A percentile compares a stretch with the other conserved stretches of the same genome.
Evolutionary conservation across 345 rosid species (phyloP).

Genomic region (Aquilaria malaccensis): DNA sequence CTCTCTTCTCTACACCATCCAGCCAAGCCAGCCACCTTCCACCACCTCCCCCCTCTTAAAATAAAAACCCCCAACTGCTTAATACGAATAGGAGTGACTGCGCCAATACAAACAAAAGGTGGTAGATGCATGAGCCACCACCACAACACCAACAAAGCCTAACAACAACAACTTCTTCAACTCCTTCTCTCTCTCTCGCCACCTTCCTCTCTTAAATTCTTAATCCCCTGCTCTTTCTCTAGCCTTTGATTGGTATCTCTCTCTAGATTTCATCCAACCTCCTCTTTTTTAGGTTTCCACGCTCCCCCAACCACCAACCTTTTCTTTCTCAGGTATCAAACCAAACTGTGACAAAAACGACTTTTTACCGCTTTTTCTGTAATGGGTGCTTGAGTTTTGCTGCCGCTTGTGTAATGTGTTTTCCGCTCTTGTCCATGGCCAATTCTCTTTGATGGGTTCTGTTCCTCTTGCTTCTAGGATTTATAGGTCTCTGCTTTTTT

Average conservation of each 20-base stretch:
- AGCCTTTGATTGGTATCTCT: not conserved
- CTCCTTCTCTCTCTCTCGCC: slow-evolving; percentile 16
- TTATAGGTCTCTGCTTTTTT: slow-evolving; percentile 26
- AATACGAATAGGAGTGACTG: not conserved
- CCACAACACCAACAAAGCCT: slow-evolving; percentile 15
- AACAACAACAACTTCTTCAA: not conserved
- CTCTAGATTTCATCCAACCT: slow-evolving; percentile 17
- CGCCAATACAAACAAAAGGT: slow-evolving; percentile 38
- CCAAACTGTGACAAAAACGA: slow-evolving; percentile 10
- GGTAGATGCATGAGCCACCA: slow-evolving; percentile 78
- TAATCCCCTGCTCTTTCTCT: not conserved
- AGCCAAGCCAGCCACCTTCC: slow-evolving; percentile 6
- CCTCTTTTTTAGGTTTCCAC: slow-evolving; percentile 22
- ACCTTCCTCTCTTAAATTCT: slow-evolving; percentile 22
- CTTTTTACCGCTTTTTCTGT: slow-evolving; percentile 8
- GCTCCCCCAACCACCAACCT: slow-evolving; percentile 28
- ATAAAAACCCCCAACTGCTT: not conserved
- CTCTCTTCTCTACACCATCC: slow-evolving; percentile 1
- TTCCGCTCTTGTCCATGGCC: slow-evolving; percentile 13
- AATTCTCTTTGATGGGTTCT: slow-evolving; percentile 25
- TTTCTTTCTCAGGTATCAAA: slow-evolving; percentile 19
- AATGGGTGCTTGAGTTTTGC: slow-evolving; percentile 21
- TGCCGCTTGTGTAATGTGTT: slow-evolving; percentile 4
- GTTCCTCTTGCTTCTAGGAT: slow-evolving; percentile 5
- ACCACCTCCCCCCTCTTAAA: slow-evolving; percentile 15